Evolutionary conservation across 331 rosid species (phyloP), one percentile per base, ranked within the genome.

Genomic region (Arachis monticola): DNA sequence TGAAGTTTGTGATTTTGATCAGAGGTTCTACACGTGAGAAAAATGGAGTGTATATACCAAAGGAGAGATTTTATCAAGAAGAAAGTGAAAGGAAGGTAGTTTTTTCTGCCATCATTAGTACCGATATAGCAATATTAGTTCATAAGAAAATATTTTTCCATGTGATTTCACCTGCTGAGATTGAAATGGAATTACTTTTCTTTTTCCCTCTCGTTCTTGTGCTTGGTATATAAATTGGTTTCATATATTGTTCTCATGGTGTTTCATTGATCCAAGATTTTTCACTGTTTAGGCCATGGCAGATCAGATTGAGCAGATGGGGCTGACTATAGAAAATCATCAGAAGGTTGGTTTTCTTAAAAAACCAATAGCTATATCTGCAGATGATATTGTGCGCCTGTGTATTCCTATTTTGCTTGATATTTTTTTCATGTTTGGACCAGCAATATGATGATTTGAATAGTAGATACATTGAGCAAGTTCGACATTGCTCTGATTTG

Each of bases 261-360:
- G 52, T 6, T 70, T 8, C 66, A n/a, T 60, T 77, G 61, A 73
- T 67, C 8, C 27, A 40, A 10, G 10, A 1, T 69, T 75, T 77
- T 60, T 47, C 78, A 72, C 64, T 70, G 59, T 71, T 45, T 56
- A 95, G 97, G 92, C 96, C 53, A 90, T 90, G 99, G 73, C 91
- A 32, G 97, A 95, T 38, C 97, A 92, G 81, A 88, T 95, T 78
- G 97, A 92, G 85, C 92, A 87, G 78, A 88, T 92, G 93, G 90
- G 92, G 53, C 13, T 85, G 38, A 70, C 82, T 45, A 48, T 87
- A 55, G 99, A 92, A 78, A 77, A 64, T 56, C 84, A 95, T 59
- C 97, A 92, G 63, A 95, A 92, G 97, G 99, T 95, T 79, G 67
- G 66, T 71, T 74, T 6, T 46, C 71, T n/a, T 52, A 51, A 35